Percentiles rank a stretch among this genome's conserved stretches.
phyloP scores from a whole-genome alignment of 2,329 filamentous ascomycete genomes.

The Annulohypoxylon truncatum region DNA sequence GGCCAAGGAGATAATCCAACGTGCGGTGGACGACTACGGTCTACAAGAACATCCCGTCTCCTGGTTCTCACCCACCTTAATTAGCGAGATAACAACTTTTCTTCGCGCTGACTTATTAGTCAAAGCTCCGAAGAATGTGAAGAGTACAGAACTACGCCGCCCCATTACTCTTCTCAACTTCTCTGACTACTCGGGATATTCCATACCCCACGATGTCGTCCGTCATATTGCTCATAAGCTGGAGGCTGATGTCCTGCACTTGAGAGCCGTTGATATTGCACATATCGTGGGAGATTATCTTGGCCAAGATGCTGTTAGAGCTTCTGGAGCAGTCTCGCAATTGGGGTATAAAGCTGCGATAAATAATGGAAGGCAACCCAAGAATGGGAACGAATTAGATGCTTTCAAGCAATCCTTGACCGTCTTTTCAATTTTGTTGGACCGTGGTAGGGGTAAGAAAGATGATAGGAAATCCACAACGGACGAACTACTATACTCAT shows the following conservation, averaged over 20 bases:
- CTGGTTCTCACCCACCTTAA: constrained; percentile 35
- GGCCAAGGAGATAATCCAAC: constrained; percentile 19
- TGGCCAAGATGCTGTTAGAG: constrained; percentile 66
- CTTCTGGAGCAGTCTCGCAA: constrained; percentile 61
- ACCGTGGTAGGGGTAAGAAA: constrained; percentile 38
- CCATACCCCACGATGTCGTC: constrained; percentile 52
- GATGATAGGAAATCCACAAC: constrained; percentile 51
- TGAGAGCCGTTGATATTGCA: constrained; percentile 77
- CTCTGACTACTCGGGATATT: constrained; percentile 43
- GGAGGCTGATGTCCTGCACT: constrained; percentile 72
- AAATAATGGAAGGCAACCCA: constrained; percentile 59
- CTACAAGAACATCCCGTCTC: constrained; percentile 26
- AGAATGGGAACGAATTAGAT: constrained; percentile 25
- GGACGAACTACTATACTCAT: constrained; percentile 59
- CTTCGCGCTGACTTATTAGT: constrained; percentile 45
- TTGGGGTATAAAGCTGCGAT: constrained; percentile 68
- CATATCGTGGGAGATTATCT: constrained; percentile 76
- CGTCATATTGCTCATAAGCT: constrained; percentile 70
- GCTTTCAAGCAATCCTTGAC: constrained; percentile 4
- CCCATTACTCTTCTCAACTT: constrained; percentile 47
- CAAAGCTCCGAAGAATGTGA: constrained; percentile 43
- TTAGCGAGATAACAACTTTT: constrained; percentile 43
- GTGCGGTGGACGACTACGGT: constrained; percentile 2
- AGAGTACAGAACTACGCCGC: constrained; percentile 42
- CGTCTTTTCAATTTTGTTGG: constrained; percentile 29